Conservation (phyloP, 345 rosid species). For the Corymbia maculata region DNA sequence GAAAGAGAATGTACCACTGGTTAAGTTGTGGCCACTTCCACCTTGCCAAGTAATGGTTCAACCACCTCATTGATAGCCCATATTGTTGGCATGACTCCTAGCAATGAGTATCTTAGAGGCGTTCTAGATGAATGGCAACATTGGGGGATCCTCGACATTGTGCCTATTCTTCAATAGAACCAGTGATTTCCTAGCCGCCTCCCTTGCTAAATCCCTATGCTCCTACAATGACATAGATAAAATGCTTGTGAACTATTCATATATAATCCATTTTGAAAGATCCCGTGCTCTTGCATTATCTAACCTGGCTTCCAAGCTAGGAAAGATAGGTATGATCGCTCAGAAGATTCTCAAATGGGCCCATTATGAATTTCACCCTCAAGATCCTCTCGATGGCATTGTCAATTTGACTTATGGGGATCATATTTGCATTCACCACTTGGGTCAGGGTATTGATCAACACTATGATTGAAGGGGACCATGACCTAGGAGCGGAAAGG, state of each 20-base stretch:
- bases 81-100: constrained; percentile 71
- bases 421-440: constrained; percentile 25
- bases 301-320: constrained; percentile 54
- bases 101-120: constrained; percentile 55
- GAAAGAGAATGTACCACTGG: constrained; percentile 27
- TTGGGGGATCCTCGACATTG: constrained; percentile 20
- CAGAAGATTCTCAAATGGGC: constrained; percentile 59
- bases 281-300: neutral
- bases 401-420: constrained; percentile 56
- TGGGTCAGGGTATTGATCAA: constrained; percentile 34
- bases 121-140: constrained; percentile 65
- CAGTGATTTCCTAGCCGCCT: constrained; percentile 80
- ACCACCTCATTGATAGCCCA: constrained; percentile 87
- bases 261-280: neutral
- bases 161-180: constrained; percentile 68
- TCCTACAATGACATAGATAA: constrained; percentile 12
- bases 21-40: constrained; percentile 36
- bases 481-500: constrained; percentile 36
- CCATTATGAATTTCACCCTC: constrained; percentile 69
- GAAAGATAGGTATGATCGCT: constrained; percentile 33
- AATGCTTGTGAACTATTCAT: neutral
- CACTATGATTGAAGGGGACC: constrained; percentile 49
- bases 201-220: constrained; percentile 73
- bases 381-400: constrained; percentile 75
- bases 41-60: constrained; percentile 90